A percentile compares a stretch with the other conserved stretches of the same genome.
phyloP scores from a whole-genome alignment of 257 asterid species.

The Dorcoceras hygrometricum region DNA sequence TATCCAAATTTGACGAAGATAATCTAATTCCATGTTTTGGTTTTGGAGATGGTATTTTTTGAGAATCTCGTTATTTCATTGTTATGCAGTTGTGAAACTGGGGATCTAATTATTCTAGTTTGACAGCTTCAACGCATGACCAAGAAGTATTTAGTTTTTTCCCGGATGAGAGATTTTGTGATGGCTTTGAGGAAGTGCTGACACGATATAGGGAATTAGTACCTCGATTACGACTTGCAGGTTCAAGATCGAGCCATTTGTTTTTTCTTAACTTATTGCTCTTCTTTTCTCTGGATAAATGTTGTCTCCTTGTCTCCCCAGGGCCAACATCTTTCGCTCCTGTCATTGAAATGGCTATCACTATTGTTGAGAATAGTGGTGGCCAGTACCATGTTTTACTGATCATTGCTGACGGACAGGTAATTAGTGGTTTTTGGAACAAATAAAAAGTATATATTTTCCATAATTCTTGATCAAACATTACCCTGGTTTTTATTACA shows the following conservation, averaged over 20 bases:
- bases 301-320: constrained; percentile 26
- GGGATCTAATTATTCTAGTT: constrained; percentile 25
- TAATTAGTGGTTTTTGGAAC: constrained; percentile 17
- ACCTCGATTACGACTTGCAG: constrained; percentile 89
- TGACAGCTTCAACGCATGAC: constrained; percentile 96
- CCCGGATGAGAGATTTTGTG: constrained; percentile 76
- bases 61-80: constrained; percentile 3
- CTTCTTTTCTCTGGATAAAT: constrained; percentile 8
- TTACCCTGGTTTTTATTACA: background rate
- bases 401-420: constrained; percentile 95
- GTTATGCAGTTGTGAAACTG: constrained; percentile 15
- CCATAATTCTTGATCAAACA: background rate
- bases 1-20: constrained; percentile 91
- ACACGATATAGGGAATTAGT: constrained; percentile 79
- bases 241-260: constrained; percentile 28
- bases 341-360: constrained; percentile 76
- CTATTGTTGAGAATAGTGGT: constrained; percentile 85
- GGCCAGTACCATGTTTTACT: constrained; percentile 91
- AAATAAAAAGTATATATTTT: background rate
- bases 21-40: constrained; percentile 89
- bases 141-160: constrained; percentile 88
- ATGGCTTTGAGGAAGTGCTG: constrained; percentile 92
- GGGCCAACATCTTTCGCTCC: constrained; percentile 98
- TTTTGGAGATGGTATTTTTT: constrained; percentile 80
- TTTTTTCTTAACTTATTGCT: constrained; percentile 1